A percentile compares a stretch with the other conserved stretches of the same genome.
Conservation (phyloP, 352 stramenopile species). For the Phytophthora pini region DNA sequence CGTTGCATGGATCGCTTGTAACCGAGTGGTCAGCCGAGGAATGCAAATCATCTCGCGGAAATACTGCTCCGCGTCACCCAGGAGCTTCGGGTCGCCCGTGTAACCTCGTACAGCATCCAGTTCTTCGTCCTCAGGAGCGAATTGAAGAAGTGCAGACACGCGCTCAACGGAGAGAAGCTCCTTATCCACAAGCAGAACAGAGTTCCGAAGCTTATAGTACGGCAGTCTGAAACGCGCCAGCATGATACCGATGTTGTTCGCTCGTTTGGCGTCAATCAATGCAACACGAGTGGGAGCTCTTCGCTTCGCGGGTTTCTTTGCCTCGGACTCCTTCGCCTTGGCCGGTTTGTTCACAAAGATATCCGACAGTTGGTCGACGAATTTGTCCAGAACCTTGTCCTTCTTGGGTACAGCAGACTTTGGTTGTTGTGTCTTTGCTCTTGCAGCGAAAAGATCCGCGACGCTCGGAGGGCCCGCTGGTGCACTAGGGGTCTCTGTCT, state of each 20-base stretch:
- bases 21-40: constrained; percentile 63
- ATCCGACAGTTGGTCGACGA: constrained; percentile 67
- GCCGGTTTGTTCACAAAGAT: constrained; percentile 87
- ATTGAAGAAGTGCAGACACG: constrained; percentile 78
- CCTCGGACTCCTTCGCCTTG: constrained; percentile 58
- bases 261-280: constrained; percentile 83
- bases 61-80: constrained; percentile 85
- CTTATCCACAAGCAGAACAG: constrained; percentile 83
- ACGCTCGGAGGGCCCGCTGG: constrained; percentile 35
- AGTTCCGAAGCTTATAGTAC: constrained; percentile 79
- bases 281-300: constrained; percentile 75
- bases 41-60: constrained; percentile 75
- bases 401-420: constrained; percentile 34
- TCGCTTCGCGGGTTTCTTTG: constrained; percentile 65
- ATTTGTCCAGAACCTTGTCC: constrained; percentile 67
- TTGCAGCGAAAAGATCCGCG: constrained; percentile 49
- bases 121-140: constrained; percentile 78
- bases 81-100: constrained; percentile 69
- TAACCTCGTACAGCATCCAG: constrained; percentile 69
- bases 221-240: constrained; percentile 82
- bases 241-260: constrained; percentile 91
- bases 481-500: constrained; percentile 7
- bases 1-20: constrained; percentile 82
- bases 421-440: constrained; percentile 23
- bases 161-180: constrained; percentile 76